These are phyloP conservation scores for Candida montana DNA, from an alignment of 805 yeast species.

Conservation along the genomic window DNA sequence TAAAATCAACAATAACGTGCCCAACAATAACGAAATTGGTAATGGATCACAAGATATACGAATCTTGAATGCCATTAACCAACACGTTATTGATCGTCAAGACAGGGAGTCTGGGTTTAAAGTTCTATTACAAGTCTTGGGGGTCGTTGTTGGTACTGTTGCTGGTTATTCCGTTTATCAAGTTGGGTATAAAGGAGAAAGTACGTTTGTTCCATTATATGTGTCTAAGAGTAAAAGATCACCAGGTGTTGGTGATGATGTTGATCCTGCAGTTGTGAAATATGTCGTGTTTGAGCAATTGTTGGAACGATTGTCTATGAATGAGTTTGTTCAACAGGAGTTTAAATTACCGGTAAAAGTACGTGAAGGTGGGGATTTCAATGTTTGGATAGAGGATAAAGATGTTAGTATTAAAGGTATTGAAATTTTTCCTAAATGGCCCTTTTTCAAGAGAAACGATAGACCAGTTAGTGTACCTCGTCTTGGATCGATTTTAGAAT, in stretches of 20 bases:
- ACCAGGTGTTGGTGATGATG: conserved; percentile 7
- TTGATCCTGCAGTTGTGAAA: conserved; percentile 17
- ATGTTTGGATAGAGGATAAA: conserved; percentile 22
- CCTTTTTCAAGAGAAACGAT: conserved; percentile 13
- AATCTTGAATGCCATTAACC: conserved; percentile 11
- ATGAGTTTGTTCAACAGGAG: conserved; percentile 13
- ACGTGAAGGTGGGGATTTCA: conserved; percentile 15
- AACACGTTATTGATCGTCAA: conserved; percentile 2
- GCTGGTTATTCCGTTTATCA: conserved; percentile 16
- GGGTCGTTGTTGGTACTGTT: conserved; percentile 15
- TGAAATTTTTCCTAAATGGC: conserved; percentile 19
- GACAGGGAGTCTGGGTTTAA: conserved; percentile 1
- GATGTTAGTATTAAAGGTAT: conserved; percentile 19
- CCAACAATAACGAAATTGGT: too few species aligned
- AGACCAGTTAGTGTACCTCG: conserved; percentile 17
- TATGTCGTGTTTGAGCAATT: conserved; percentile 21
- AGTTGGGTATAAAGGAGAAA: conserved; percentile 12
- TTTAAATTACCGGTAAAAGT: conserved; percentile 20
- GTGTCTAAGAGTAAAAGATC: conserved; percentile 14
- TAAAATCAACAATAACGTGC: too few species aligned
- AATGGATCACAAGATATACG: conserved; percentile 2
- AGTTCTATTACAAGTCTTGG: conserved; percentile 1
- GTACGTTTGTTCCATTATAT: conserved; percentile 21
- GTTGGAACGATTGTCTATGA: conserved; percentile 20
- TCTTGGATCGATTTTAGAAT: conserved; percentile 16